Conservation (phyloP, 768 basidiomycete genomes). For the Russula earlei region DNA sequence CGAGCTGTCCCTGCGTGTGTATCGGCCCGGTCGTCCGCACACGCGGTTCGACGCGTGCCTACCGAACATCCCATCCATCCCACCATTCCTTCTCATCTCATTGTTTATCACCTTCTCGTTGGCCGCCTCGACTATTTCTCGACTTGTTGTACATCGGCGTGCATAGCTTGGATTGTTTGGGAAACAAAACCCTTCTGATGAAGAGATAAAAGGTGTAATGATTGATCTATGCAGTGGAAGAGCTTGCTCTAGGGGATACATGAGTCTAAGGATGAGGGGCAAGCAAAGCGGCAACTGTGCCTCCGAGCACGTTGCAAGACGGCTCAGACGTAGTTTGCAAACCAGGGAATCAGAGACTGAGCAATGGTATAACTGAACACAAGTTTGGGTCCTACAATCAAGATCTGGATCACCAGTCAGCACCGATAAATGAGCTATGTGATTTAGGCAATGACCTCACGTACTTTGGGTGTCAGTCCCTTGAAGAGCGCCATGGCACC, state of each 20-base stretch:
- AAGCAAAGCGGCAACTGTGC: background rate
- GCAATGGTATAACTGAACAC: conserved; percentile 98
- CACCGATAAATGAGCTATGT: background rate
- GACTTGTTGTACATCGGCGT: no score
- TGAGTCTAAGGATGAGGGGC: background rate
- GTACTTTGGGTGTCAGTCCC: conserved; percentile 91
- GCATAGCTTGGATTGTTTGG: no score
- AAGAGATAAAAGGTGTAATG: no score
- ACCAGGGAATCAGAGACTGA: conserved; percentile 89
- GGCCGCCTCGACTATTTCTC: no score
- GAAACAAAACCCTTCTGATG: no score
- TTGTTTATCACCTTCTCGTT: no score
- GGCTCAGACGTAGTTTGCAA: conserved; percentile 35
- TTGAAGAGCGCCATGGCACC: conserved; percentile 86
- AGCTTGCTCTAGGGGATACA: background rate
- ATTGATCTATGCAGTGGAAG: background rate
- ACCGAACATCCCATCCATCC: no score
- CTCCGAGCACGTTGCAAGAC: background rate
- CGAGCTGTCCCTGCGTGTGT: no score
- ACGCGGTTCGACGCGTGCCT: no score
- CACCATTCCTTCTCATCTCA: no score
- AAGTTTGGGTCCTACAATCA: conserved; percentile 95
- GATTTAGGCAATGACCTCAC: background rate
- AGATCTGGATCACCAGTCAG: conserved; percentile 42
- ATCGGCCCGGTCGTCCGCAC: no score